Base-by-base conservation (phyloP, 345 rosid species). In the Pseudoturritis turrita region DNA sequence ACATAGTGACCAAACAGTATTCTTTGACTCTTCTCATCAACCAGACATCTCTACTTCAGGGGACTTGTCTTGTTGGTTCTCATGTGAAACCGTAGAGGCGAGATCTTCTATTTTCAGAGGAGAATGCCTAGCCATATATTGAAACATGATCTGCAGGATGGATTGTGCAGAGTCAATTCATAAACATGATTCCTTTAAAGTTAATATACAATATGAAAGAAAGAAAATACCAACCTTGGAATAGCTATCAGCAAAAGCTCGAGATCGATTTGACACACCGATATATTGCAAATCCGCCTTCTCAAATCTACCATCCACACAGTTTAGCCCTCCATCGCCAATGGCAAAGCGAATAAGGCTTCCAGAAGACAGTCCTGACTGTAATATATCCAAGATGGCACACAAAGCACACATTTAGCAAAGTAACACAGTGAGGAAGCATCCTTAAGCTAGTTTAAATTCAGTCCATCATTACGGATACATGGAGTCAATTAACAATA, bases 231-330 rank as follows among this genome's bases (percentile, higher is more conserved):
- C 21, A 70, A 95, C 96, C 99, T 95, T 95, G 53, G 99, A 95
- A 82, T 84, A 91, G 79, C 93, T 91, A 70, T 95, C 99, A 37
- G 99, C 94, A 71, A 87, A 95, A 28, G 96, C 87, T 29, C 98
- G 90, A 5, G 92, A 85, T 72, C 85, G 81, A 68, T 89, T 88
- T 68, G 83, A 54, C 74, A 81, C 84, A 72, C 90, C 88, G 37
- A 83, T 82, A 72, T 85, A 95, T 62, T 83, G 83, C 61, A 91
- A 71, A 79, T 95, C 98, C 40, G 92, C 96, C 46, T 76, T 88
- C 80, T 86, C 92, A 64, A 91, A 84, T 78, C 80, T 89, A 64
- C 96, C 98, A 63, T 89, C 96, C 50, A 72, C 86, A 78, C 89
- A 82, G 72, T 75, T 89, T 74, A 95, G 71, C 64, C 96, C 94